Base-by-base conservation (phyloP, 2,329 filamentous ascomycete genomes). In the Aphanoascus verrucosus region DNA sequence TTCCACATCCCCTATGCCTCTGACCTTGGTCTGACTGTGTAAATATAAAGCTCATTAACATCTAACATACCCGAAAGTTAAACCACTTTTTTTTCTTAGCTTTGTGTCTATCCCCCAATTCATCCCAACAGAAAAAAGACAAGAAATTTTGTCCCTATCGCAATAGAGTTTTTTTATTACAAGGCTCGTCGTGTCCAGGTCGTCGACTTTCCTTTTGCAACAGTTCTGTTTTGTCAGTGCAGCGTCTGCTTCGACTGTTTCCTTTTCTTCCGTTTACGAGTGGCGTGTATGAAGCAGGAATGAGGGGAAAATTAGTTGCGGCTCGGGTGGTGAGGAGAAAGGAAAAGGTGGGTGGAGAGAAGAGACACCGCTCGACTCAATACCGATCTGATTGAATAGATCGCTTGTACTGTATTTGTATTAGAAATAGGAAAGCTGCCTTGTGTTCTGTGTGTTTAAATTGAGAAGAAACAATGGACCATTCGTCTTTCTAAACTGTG, bases 11-110 rank as follows among this genome's bases (percentile, higher is more conserved):
- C 93, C 55, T 98, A 85, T 69, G 93, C 89, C 61, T 87, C 90
- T 74, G 93, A 98, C 69, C 78, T 98, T 70, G 94, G 91, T 64
- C 81, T 98, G 68, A 88, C 84, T 71, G 88, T 95, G 80, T 98
- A 94, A 81, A 67, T 58, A 56, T 44, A 52, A 49, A 44, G 32
- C 17, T 41, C n/a, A 17, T 19, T 31, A 41, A 45, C 45, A 52
- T 45, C 32, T 35, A 42, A 47, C 51, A 53, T 47, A 53, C 51
- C 51, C 51, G 35, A 47, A 34, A 11, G 20, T 23, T 46, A 40
- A 49, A 6, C n/a, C 38, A 23, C 15, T 31, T 37, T n/a, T 37
- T 15, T 28, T 52, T n/a, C 40, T 3, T 43, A n/a, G n/a, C 11
- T 28, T 28, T 20, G 34, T 14, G 17, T 44, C 12, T n/a, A n/a